These are phyloP conservation scores for Ustulina deusta DNA, from an alignment of 2,329 filamentous ascomycete genomes.

Conservation along the genomic window DNA sequence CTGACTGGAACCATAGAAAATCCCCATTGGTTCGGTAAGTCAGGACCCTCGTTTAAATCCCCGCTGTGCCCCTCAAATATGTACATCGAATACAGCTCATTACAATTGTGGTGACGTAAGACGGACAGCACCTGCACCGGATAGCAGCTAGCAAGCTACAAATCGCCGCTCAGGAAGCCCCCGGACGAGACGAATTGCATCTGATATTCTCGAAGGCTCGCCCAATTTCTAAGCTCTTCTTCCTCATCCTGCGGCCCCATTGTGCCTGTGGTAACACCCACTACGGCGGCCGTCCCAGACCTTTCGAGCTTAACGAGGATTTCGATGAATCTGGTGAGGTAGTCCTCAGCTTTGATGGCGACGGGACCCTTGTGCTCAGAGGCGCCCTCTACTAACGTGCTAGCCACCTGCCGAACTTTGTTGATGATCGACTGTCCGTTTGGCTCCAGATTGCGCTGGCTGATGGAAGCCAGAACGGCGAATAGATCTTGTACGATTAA, in stretches of 20 bases:
- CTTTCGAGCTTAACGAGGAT: slow-evolving; percentile 81
- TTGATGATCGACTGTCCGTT: slow-evolving; percentile 74
- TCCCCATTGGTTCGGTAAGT: background rate
- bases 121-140: background rate
- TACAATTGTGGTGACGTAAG: background rate
- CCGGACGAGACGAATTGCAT: slow-evolving; percentile 75
- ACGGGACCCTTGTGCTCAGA: slow-evolving; percentile 64
- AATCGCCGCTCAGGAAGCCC: slow-evolving; percentile 57
- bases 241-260: slow-evolving; percentile 75
- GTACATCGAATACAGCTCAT: slow-evolving; percentile 24
- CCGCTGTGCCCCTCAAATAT: slow-evolving; percentile 21
- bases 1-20: background rate
- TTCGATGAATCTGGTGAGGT: slow-evolving; percentile 78
- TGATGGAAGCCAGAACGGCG: slow-evolving; percentile 79
- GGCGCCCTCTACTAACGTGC: slow-evolving; percentile 76
- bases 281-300: slow-evolving; percentile 59
- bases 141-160: slow-evolving; percentile 22
- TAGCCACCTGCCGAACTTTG: slow-evolving; percentile 87
- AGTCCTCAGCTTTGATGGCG: slow-evolving; percentile 73
- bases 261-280: slow-evolving; percentile 48
- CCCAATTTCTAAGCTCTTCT: slow-evolving; percentile 81
- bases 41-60: background rate
- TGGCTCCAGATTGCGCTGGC: slow-evolving; percentile 86
- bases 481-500: slow-evolving; percentile 85
- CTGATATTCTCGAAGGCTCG: slow-evolving; percentile 82